Evolutionary conservation across 169 alveolate genomes (phyloP), one percentile per base, ranked within the genome.

Genomic region (Plasmodium gallinaceum): DNA sequence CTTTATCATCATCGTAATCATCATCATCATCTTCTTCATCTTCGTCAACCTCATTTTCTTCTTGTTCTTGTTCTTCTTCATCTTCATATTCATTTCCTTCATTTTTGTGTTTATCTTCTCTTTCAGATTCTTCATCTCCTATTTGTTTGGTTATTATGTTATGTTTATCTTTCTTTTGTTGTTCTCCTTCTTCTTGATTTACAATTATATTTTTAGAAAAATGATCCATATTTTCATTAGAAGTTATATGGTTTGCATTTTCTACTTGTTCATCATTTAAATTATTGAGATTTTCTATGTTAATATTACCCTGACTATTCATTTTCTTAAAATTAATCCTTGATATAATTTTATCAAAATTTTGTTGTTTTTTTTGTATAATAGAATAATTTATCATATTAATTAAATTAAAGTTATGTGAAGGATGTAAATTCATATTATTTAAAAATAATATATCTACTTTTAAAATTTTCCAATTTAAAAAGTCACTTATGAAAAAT

Each of bases 401-500:
- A 43, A 46, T 24, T n/a, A 76, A 43, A 32, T 46, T 76, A 12
- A 42, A 12, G 7, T 76, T 76, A 18, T 76, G 89, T 0, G 89
- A 76, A 3, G 52, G 5, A 57, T 51, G 70, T 45, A 76, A 32
- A 46, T 76, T 76, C 71, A 76, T 76, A 0, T 46, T 22, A 5
- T 57, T 39, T 12, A 64, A 24, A 62, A 76, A 76, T 39, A 22
- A 62, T 7, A 76, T 76, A 14, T 76, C 76, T 0, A 58, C 89
- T 22, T 76, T 51, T 10, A 76, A 54, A 8, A 76, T 45, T n/a
- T 54, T 76, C n/a, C 74, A 62, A 2, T 58, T 76, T 32, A 76
- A 68, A 76, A 76, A 76, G 12, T 76, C 89, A 22, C 74, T 76
- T 16, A 76, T 76, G 5, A 76, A 58, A n/a, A 26, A 64, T 7